Percentiles rank a stretch among this genome's conserved stretches.
These are phyloP conservation scores for Xylariomycetidae sp. DNA, from an alignment of 2,329 filamentous ascomycete genomes.

Conservation along the genomic window DNA sequence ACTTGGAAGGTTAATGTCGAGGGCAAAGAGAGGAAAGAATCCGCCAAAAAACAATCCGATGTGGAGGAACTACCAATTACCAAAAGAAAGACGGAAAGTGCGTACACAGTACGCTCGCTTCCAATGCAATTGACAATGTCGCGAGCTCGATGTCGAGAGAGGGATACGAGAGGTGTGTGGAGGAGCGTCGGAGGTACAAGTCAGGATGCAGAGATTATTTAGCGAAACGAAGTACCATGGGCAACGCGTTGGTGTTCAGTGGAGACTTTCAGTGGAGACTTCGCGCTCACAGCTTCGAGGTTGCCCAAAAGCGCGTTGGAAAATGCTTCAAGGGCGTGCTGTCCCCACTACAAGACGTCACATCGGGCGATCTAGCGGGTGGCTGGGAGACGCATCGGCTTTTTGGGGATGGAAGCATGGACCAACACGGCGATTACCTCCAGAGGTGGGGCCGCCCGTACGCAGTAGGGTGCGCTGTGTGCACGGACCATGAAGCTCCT, in stretches of 20 bases:
- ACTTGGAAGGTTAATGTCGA: not conserved
- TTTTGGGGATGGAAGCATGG: too few relatives aligned
- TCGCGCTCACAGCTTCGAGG: conserved; percentile 18
- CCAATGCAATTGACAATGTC: conserved; percentile 1
- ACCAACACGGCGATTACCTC: too few relatives aligned
- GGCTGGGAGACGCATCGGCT: too few relatives aligned
- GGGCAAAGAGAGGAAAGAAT: not conserved
- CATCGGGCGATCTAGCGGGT: too few relatives aligned
- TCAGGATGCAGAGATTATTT: conserved; percentile 14
- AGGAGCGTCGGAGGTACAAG: conserved; percentile 19
- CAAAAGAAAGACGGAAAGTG: not conserved
- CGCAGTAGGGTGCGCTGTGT: too few relatives aligned
- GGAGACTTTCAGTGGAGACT: too few relatives aligned
- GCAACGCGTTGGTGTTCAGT: conserved; percentile 17
- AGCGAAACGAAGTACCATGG: conserved; percentile 19
- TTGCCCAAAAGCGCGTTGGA: conserved; percentile 15
- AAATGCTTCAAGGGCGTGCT: too few relatives aligned
- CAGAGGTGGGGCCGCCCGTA: too few relatives aligned
- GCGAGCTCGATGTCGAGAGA: too few relatives aligned
- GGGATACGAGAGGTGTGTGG: conserved; percentile 8
- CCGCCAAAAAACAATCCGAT: not conserved
- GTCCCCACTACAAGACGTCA: too few relatives aligned
- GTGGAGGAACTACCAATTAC: not conserved
- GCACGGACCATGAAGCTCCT: too few relatives aligned
- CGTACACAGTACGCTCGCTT: too few relatives aligned